phyloP scores from a whole-genome alignment of 2,329 filamentous ascomycete genomes.

The Taxawa tesnikishii region DNA sequence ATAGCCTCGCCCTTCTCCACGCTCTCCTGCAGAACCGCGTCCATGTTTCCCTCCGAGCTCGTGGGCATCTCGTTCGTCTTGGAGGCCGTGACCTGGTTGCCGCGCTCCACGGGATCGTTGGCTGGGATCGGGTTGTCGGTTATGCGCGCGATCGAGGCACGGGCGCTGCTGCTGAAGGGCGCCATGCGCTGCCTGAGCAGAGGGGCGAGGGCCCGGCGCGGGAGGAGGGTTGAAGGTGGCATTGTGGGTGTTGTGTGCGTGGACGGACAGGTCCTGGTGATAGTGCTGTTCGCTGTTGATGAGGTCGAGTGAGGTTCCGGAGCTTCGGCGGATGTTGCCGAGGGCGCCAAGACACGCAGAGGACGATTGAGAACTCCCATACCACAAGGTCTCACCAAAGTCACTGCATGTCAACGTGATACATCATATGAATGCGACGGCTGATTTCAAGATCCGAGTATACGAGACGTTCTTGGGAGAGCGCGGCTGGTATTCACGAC shows the following conservation, averaged over 20 bases:
- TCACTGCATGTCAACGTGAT: no score
- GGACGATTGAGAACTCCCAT: no score
- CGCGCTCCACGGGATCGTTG: slow-evolving; percentile 46
- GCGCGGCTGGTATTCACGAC: no score
- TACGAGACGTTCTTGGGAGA: no score
- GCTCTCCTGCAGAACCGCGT: slow-evolving; percentile 43
- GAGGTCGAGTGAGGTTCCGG: no score
- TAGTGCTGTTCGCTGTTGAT: no score
- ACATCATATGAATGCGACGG: no score
- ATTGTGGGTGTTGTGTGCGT: slow-evolving; percentile 2
- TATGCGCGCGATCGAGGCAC: not conserved
- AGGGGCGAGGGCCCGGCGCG: slow-evolving; percentile 1
- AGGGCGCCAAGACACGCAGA: no score
- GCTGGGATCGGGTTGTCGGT: slow-evolving; percentile 43
- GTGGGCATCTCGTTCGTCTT: slow-evolving; percentile 48
- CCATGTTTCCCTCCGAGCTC: slow-evolving; percentile 35
- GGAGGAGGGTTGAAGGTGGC: not conserved
- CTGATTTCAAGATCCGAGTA: no score
- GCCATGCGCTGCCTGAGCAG: slow-evolving; percentile 3
- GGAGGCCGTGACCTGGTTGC: slow-evolving; percentile 37
- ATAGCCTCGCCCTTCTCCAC: slow-evolving; percentile 42
- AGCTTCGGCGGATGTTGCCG: no score
- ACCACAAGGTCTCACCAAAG: no score
- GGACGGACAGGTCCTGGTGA: no score
- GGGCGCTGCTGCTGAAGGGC: slow-evolving; percentile 13